Base-by-base conservation (phyloP, 306 rosid species). In the Sphenostylis stenocarpa region DNA sequence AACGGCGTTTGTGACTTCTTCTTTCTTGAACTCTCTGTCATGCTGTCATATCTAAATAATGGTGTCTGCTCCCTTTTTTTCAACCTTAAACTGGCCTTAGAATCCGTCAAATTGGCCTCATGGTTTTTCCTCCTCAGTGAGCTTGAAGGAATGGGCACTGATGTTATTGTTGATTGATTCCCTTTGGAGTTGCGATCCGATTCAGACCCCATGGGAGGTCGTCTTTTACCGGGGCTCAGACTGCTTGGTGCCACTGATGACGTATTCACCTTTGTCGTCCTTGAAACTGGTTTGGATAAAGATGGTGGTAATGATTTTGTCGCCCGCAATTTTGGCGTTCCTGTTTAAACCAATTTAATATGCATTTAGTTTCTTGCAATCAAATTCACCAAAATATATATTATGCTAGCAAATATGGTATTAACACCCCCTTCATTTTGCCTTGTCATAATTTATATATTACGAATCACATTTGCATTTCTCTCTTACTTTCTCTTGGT, bases 261-360 rank as follows among this genome's bases (percentile, higher is more conserved):
- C 9, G 12, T 38, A 9, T 8, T 38, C 60, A 67, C 90, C 72
- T 56, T 80, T 16, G 38, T 78, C 3, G 36, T 67, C 82, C 53
- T 87, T 77, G 71, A 63, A 75, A 49, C 23, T 14, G 78, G 90
- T 61, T 78, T 52, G 3, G 73, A 33, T 68, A 81, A 67, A 47
- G 55, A 57, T 70, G 73, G n/a, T 36, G 90, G 83, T 9, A 73
- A 51, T 11, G 86, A 66, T 83, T 29, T 88, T 57, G 78, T 23
- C 20, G 1, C 14, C 71, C 1, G 48, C 73, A 70, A 20, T 68
- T 80, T 87, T 23, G 56, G 0, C 1, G 15, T 31, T 36, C 81
- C 94, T 90, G 85, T 43, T 60, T 73, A 67, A 77, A 86, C 23
- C 73, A 63, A 71, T 41, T 44, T 14, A 64, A 77, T 73, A 74